A percentile compares a stretch with the other conserved stretches of the same genome.
These are phyloP conservation scores for Xylaria intraflava DNA, from an alignment of 495 filamentous ascomycete genomes.

Conservation along the genomic window DNA sequence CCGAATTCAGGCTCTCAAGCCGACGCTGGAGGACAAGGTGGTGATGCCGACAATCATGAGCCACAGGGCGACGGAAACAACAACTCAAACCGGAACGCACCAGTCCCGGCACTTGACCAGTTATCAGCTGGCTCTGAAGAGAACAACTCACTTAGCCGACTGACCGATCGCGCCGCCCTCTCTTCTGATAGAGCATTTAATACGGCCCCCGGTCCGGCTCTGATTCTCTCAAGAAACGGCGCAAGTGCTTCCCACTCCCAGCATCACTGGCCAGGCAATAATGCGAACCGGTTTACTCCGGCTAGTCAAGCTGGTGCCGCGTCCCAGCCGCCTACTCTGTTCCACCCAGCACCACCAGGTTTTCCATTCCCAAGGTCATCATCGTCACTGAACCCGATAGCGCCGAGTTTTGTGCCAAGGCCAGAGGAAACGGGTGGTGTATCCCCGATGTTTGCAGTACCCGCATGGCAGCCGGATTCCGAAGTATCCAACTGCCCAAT, in stretches of 20 bases:
- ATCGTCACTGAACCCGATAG: slow-evolving; percentile 6
- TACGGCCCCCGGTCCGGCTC: neutral
- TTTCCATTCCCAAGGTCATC: neutral
- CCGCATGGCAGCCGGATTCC: slow-evolving; percentile 79
- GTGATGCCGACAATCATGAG: neutral
- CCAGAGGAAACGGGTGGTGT: neutral
- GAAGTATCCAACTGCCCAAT: slow-evolving; percentile 77
- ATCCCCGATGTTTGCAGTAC: slow-evolving; percentile 42
- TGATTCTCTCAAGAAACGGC: neutral
- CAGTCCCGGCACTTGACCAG: neutral
- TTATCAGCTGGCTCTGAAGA: neutral
- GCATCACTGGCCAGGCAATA: neutral
- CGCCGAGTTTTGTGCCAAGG: neutral
- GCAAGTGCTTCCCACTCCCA: neutral
- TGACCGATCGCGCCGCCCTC: neutral
- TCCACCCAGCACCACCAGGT: neutral
- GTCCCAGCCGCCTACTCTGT: neutral
- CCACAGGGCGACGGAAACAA: neutral
- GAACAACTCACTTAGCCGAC: neutral
- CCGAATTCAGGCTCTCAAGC: neutral
- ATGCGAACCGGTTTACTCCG: neutral
- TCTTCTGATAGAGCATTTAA: neutral
- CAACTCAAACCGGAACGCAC: neutral
- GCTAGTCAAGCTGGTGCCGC: neutral
- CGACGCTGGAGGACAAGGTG: neutral